Conservation (phyloP, 495 filamentous ascomycete genomes). For the Amorphotheca resinae region DNA sequence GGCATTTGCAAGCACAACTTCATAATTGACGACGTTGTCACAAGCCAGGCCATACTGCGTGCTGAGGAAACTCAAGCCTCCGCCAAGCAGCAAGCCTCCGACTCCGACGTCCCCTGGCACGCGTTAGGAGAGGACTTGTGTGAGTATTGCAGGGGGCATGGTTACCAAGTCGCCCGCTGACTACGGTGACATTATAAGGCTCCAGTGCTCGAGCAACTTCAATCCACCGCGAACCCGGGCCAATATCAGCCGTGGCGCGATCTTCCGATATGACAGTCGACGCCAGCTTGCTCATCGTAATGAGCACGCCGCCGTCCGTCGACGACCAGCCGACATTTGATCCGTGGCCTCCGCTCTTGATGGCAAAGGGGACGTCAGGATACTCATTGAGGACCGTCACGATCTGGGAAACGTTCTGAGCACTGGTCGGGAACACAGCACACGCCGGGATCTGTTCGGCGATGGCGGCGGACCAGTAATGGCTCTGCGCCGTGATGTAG, state of each 20-base stretch:
- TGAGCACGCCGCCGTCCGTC: slow-evolving; percentile 28
- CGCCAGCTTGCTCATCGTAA: slow-evolving; percentile 22
- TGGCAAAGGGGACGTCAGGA: slow-evolving; percentile 25
- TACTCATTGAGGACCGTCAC: slow-evolving; percentile 6
- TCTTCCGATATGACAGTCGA: slow-evolving; percentile 2
- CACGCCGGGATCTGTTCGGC: slow-evolving; percentile 33
- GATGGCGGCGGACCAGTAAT: slow-evolving; percentile 36
- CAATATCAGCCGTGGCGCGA: slow-evolving; percentile 3
- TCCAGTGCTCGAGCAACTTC: slow-evolving; percentile 4
- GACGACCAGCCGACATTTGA: slow-evolving; percentile 29
- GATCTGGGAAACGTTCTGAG: slow-evolving; percentile 18
- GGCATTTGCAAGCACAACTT: slow-evolving; percentile 40
- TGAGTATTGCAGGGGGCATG: background rate
- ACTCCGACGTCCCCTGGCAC: slow-evolving; percentile 33
- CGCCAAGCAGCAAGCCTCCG: slow-evolving; percentile 34
- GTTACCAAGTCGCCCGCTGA: slow-evolving; percentile 12
- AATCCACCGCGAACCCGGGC: slow-evolving; percentile 3
- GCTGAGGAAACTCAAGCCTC: slow-evolving; percentile 31
- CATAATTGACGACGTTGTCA: slow-evolving; percentile 31
- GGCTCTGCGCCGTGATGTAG: slow-evolving; percentile 27
- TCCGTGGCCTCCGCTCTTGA: slow-evolving; percentile 35
- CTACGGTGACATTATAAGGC: slow-evolving; percentile 1
- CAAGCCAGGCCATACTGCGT: slow-evolving; percentile 31
- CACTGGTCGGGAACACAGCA: slow-evolving; percentile 30
- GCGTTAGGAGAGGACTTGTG: background rate